Evolutionary conservation across 202 grass and related monocot genomes (phyloP).

Genomic region (Schoenoplectus triqueter): DNA sequence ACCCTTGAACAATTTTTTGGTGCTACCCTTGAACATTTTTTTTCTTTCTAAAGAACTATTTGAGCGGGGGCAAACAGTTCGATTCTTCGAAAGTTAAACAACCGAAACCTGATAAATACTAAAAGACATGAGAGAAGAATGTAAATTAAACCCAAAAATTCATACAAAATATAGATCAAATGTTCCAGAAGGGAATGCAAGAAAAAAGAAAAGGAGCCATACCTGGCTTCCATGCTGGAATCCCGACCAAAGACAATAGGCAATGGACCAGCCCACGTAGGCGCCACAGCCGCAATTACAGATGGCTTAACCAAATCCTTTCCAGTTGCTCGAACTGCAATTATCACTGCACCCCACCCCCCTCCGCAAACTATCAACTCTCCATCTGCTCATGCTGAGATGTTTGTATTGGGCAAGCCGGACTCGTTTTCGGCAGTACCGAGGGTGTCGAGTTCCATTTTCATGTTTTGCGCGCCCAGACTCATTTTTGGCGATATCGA

Average conservation of each 20-base stretch:
- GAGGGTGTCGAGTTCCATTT: too few species aligned
- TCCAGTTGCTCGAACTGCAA: slow-evolving; percentile 73
- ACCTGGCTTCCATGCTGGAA: slow-evolving; percentile 94
- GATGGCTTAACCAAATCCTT: slow-evolving; percentile 78
- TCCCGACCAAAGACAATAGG: slow-evolving; percentile 93
- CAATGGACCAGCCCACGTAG: slow-evolving; percentile 94
- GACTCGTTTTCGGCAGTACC: too few species aligned
- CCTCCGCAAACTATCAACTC: slow-evolving; percentile 84
- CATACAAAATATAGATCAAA: neutral
- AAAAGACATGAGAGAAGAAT: neutral
- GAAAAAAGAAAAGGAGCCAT: slow-evolving; percentile 18
- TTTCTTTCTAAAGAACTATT: neutral
- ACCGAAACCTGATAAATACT: neutral
- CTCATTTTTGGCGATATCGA: too few species aligned
- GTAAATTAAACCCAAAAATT: neutral
- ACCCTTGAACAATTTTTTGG: neutral
- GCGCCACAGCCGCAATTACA: slow-evolving; percentile 78
- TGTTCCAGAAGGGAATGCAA: neutral
- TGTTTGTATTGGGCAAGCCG: neutral
- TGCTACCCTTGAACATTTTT: neutral
- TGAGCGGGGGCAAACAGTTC: neutral
- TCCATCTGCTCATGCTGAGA: slow-evolving; percentile 46
- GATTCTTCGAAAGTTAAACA: too few species aligned
- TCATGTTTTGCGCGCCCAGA: too few species aligned
- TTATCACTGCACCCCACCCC: slow-evolving; percentile 90